A percentile compares a stretch with the other conserved stretches of the same genome.
These are phyloP conservation scores for Penicillium egyptiacum DNA, from an alignment of 495 filamentous ascomycete species.

Conservation along the genomic window DNA sequence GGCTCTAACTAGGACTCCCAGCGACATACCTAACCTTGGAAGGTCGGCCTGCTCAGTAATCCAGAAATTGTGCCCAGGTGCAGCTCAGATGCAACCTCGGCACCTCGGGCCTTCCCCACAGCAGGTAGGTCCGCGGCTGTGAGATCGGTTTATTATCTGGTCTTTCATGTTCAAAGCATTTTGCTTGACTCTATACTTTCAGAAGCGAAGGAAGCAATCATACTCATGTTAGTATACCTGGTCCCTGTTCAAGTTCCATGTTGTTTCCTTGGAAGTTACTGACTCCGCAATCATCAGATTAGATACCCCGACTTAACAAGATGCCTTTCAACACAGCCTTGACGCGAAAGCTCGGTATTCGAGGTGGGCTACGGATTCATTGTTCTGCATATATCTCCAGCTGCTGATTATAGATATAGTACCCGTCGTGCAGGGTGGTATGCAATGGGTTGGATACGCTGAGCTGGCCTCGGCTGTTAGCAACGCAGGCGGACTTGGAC, in stretches of 20 bases:
- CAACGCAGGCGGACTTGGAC: slow-evolving; percentile 91
- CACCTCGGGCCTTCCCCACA: slow-evolving; percentile 36
- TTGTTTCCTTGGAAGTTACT: background rate
- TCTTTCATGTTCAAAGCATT: slow-evolving; percentile 11
- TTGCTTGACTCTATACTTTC: background rate
- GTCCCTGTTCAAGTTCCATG: background rate
- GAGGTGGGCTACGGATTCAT: slow-evolving; percentile 48
- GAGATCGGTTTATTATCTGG: slow-evolving; percentile 14
- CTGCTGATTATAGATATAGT: slow-evolving; percentile 52
- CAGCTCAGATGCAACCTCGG: slow-evolving; percentile 31
- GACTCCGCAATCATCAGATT: slow-evolving; percentile 2
- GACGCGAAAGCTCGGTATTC: slow-evolving; percentile 85
- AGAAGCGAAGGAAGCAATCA: background rate
- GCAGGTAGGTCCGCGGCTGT: slow-evolving; percentile 31
- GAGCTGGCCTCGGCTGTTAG: slow-evolving; percentile 91
- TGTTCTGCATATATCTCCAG: background rate
- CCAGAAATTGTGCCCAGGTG: background rate
- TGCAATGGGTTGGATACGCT: slow-evolving; percentile 90
- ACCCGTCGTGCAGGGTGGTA: slow-evolving; percentile 96
- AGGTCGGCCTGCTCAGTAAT: slow-evolving; percentile 15
- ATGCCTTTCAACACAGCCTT: slow-evolving; percentile 95
- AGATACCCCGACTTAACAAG: slow-evolving; percentile 15
- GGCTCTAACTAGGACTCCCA: background rate
- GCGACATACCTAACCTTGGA: background rate
- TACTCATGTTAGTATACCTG: slow-evolving; percentile 1